phyloP scores from a whole-genome alignment of 495 filamentous ascomycete species.

The Neurospora intermedia region DNA sequence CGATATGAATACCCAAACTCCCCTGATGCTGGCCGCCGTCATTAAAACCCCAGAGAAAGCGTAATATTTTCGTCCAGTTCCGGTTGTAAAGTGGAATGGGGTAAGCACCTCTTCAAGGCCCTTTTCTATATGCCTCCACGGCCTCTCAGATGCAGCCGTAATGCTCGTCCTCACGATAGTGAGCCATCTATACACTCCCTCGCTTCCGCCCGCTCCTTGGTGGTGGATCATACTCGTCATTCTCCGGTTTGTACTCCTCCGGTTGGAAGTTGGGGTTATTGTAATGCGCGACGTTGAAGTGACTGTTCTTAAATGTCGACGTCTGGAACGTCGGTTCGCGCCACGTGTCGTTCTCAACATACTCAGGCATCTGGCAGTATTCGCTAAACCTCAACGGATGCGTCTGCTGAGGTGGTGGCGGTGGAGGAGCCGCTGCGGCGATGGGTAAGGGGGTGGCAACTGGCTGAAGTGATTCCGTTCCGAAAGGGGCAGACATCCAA shows the following conservation, averaged over 20 bases:
- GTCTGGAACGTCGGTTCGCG: slow-evolving; percentile 43
- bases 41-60: not conserved
- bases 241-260: slow-evolving; percentile 43
- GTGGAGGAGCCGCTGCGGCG: slow-evolving; percentile 19
- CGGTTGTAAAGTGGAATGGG: not conserved
- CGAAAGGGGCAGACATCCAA: slow-evolving; percentile 30
- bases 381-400: slow-evolving; percentile 37
- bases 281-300: slow-evolving; percentile 77
- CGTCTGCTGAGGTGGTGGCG: slow-evolving; percentile 17
- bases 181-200: slow-evolving; percentile 19
- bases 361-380: slow-evolving; percentile 32
- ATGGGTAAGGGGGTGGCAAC: slow-evolving; percentile 12
- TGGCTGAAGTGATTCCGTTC: slow-evolving; percentile 25
- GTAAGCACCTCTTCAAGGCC: not conserved
- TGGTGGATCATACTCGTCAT: slow-evolving; percentile 25
- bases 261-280: slow-evolving; percentile 79
- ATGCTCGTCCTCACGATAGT: not conserved
- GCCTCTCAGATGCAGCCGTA: not conserved
- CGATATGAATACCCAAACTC: not conserved
- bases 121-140: not conserved
- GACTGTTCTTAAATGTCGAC: slow-evolving; percentile 47
- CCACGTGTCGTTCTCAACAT: slow-evolving; percentile 26
- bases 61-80: not conserved
- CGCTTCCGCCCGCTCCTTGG: slow-evolving; percentile 25
- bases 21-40: not conserved